A percentile compares a stretch with the other conserved stretches of the same genome.
Evolutionary conservation across 495 filamentous ascomycete genomes (phyloP).

Genomic region (Aspergillus steynii): DNA sequence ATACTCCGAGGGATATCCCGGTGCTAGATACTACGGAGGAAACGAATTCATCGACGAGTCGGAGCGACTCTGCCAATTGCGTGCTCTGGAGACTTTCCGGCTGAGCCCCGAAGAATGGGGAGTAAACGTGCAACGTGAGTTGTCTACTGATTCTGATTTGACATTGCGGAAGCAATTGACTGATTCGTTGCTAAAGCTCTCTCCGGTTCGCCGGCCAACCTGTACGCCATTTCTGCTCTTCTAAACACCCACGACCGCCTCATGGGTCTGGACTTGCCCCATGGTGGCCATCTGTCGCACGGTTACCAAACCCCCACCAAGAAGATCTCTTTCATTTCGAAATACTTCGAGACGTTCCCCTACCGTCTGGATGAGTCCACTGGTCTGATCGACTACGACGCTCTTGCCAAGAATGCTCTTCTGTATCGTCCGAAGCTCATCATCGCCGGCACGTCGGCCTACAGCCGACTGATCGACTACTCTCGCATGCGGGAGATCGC

Average conservation of each 20-base stretch:
- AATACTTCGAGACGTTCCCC: constrained; percentile 97
- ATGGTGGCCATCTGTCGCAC: constrained; percentile 95
- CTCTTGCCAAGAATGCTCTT: constrained; percentile 78
- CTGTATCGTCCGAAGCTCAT: constrained; percentile 95
- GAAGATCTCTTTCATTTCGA: constrained; percentile 97
- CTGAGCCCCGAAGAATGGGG: constrained; percentile 88
- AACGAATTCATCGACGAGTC: constrained; percentile 94
- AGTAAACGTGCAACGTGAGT: constrained; percentile 92
- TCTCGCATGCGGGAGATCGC: constrained; percentile 81
- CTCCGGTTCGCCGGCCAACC: constrained; percentile 93
- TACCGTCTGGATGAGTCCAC: constrained; percentile 90
- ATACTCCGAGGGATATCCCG: constrained; percentile 98
- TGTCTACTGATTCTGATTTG: background rate
- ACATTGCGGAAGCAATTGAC: background rate
- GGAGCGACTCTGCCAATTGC: constrained; percentile 83
- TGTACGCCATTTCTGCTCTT: constrained; percentile 92
- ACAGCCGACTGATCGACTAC: constrained; percentile 94
- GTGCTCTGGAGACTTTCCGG: constrained; percentile 84
- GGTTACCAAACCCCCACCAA: constrained; percentile 97
- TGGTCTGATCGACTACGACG: constrained; percentile 91
- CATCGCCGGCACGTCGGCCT: constrained; percentile 90
- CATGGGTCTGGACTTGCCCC: constrained; percentile 96
- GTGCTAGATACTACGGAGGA: constrained; percentile 94
- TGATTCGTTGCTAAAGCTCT: constrained; percentile 57
- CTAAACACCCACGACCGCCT: constrained; percentile 90